Base-by-base conservation (phyloP, 192 early-diverging fungal genomes). In the Podochytrium sp. region DNA sequence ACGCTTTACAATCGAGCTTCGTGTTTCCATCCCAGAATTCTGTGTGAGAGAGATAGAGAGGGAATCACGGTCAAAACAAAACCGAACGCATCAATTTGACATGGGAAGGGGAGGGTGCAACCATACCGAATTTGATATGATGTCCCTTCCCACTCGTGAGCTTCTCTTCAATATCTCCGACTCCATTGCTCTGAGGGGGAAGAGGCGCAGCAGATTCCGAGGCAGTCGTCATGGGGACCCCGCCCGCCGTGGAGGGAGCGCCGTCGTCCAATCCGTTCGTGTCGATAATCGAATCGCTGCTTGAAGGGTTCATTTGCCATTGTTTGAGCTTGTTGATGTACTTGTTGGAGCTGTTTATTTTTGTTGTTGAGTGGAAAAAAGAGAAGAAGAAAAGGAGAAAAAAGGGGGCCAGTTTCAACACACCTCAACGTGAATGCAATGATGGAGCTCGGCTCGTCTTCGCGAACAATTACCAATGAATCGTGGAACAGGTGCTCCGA, bases 401-500 rank as follows among this genome's bases (percentile, higher is more conserved):
- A n/a, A n/a, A n/a, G n/a, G n/a, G n/a, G n/a, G n/a, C n/a, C n/a
- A n/a, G 12, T 49, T 16, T 12, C 47, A 23, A 23, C 43, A 20
- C 74, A 77, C 63, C 63, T 77, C 14, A 85, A 66, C 20, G 74
- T 74, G 58, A 83, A 85, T 32, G 84, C 84, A 73, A 85, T 79
- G n/a, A 85, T 81, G 4, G 84, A 85, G 32, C 74, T 83, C 3
- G 81, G 84, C 57, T 85, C 84, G 30, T 84, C 77, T 47, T 85
- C 84, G 29, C 79, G 68, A 30, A 85, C 75, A 49, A 84, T 65
- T 18, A 85, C 81, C 33, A 69, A 66, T 10, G 76, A 77, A 23
- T 74, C 77, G 2, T 77, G 76, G 61, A 99, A 91, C 2, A 99
- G 81, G 73, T 99, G 96, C 62, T 96, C 95, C 1, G 90, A 92